Evolutionary conservation across 805 yeast genomes (phyloP).

Genomic region (Candida odintsovae): DNA sequence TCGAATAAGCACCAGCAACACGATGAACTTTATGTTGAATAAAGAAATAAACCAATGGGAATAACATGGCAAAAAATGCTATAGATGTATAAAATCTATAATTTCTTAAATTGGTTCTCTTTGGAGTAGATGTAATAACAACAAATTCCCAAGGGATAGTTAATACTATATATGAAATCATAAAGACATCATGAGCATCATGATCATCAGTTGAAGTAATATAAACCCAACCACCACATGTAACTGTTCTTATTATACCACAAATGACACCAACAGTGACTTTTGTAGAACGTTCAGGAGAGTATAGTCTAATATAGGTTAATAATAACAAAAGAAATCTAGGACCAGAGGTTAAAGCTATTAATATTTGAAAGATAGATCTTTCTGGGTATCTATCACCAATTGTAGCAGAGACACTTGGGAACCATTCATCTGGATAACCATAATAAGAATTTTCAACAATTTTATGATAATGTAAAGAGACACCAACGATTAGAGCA

Average conservation of each 20-base stretch:
- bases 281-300: slow-evolving; percentile 24
- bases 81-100: slow-evolving; percentile 47
- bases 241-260: slow-evolving; percentile 85
- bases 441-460: slow-evolving; percentile 82
- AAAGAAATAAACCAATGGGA: slow-evolving; percentile 84
- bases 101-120: slow-evolving; percentile 41
- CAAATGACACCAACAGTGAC: slow-evolving; percentile 41
- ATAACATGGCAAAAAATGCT: slow-evolving; percentile 62
- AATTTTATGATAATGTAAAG: slow-evolving; percentile 80
- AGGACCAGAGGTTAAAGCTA: slow-evolving; percentile 92
- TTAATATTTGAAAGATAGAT: slow-evolving; percentile 82
- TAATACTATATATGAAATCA: slow-evolving; percentile 83
- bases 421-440: slow-evolving; percentile 98
- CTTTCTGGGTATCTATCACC: slow-evolving; percentile 97
- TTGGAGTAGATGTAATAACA: slow-evolving; percentile 50
- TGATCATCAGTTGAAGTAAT: slow-evolving; percentile 97
- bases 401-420: slow-evolving; percentile 93
- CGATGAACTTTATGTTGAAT: slow-evolving; percentile 89
- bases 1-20: slow-evolving; percentile 90
- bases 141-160: slow-evolving; percentile 88
- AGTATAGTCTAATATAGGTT: slow-evolving; percentile 42
- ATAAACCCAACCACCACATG: slow-evolving; percentile 99
- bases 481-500: slow-evolving; percentile 70
- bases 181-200: slow-evolving; percentile 91
- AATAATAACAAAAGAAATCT: slow-evolving; percentile 62